Evolutionary conservation across 2,329 filamentous ascomycete genomes (phyloP), one percentile per base, ranked within the genome.

Genomic region (Emericellopsis cladophorae): DNA sequence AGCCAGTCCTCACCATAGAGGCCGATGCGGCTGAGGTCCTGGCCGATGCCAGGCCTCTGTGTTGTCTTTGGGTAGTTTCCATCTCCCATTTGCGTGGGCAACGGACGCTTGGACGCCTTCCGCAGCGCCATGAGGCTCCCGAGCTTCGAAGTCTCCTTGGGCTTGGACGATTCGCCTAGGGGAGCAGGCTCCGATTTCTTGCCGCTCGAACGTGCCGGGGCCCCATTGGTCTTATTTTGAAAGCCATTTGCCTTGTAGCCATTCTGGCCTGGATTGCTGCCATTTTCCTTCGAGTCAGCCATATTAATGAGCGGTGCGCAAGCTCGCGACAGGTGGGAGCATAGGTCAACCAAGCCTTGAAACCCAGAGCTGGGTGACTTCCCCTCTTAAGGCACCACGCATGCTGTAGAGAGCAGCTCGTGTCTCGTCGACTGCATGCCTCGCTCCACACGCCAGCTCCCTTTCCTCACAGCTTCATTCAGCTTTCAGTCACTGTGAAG

Each of bases 81-180:
- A 52, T 80, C 71, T 22, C 79, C 78, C 41, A 67, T 70, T 49
- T 81, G 68, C 2, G 65, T 76, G 0, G 81, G 79, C 26, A 82
- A 58, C 9, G 81, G 79, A n/a, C 74, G 63, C 43, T 66, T 66
- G 2, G 77, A 75, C 5, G 75, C 70, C 41, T 61, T 50, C 3
- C 57, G 51, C 23, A 64, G 48, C 37, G 58, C 53, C 46, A 56
- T 52, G 36, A 64, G 48, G 26, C 48, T 51, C 10, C 47, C 49
- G 1, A 57, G 8, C 5, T 49, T 36, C n/a, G 44, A 48, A n/a
- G 47, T 45, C 34, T 54, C 48, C 37, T 54, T 55, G 40, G 50
- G 48, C n/a, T 45, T 40, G 42, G 9, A 31, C 31, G 15, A 37
- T 10, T 22, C 39, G 12, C 40, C 41, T 7, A 41, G 40, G 29